These are phyloP conservation scores for Phytophthora agathidicida DNA, from an alignment of 352 stramenopile genomes.

Conservation along the genomic window DNA sequence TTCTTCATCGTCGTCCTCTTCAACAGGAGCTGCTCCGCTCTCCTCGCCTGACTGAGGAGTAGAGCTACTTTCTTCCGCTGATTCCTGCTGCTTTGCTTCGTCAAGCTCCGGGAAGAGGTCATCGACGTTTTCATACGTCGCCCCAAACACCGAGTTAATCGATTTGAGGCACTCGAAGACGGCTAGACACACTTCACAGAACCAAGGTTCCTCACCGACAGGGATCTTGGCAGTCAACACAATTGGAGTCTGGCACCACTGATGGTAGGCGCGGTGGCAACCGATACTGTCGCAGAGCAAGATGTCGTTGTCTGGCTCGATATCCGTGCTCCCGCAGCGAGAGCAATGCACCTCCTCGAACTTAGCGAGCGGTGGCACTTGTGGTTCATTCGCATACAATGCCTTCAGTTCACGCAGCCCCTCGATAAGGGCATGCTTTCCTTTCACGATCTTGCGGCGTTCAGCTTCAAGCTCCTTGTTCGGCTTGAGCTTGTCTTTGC, in stretches of 20 bases:
- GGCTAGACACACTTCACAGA: slow-evolving; percentile 78
- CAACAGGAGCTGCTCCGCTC: slow-evolving; percentile 11
- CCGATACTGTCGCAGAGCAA: slow-evolving; percentile 78
- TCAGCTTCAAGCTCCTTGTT: slow-evolving; percentile 67
- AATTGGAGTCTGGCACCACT: slow-evolving; percentile 70
- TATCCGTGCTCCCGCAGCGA: slow-evolving; percentile 67
- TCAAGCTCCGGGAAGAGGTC: slow-evolving; percentile 59
- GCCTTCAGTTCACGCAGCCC: slow-evolving; percentile 50
- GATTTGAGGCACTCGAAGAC: slow-evolving; percentile 82
- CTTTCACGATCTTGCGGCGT: slow-evolving; percentile 55
- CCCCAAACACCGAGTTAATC: slow-evolving; percentile 82
- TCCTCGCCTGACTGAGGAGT: slow-evolving; percentile 30
- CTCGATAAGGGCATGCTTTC: slow-evolving; percentile 60
- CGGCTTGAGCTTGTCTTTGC: slow-evolving; percentile 82
- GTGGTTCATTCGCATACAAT: slow-evolving; percentile 48
- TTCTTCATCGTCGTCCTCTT: slow-evolving; percentile 51
- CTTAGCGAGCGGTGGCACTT: slow-evolving; percentile 51
- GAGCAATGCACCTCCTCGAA: slow-evolving; percentile 80
- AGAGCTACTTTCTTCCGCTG: slow-evolving; percentile 16
- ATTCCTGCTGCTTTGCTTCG: slow-evolving; percentile 36
- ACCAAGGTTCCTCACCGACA: slow-evolving; percentile 72
- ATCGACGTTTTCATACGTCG: slow-evolving; percentile 65
- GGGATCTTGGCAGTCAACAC: slow-evolving; percentile 71
- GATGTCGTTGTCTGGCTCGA: slow-evolving; percentile 81
- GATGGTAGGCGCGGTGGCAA: slow-evolving; percentile 83